These are phyloP conservation scores for Mycena epipterygia DNA, from an alignment of 768 basidiomycete genomes.

Conservation along the genomic window DNA sequence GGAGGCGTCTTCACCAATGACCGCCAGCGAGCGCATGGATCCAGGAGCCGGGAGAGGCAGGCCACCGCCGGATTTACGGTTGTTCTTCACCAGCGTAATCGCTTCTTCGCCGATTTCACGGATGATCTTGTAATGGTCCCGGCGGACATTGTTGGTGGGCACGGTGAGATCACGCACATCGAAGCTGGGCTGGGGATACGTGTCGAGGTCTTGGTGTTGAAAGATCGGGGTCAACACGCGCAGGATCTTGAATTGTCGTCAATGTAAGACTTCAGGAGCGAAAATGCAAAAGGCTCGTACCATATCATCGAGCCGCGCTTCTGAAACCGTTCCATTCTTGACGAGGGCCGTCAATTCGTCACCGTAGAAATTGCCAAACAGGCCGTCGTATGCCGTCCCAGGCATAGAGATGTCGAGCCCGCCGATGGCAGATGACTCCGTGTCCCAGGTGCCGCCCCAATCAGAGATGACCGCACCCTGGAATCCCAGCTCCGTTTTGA, in stretches of 20 bases:
- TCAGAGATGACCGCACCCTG: slow-evolving; percentile 18
- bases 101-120: slow-evolving; percentile 23
- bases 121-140: slow-evolving; percentile 25
- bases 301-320: slow-evolving; percentile 23
- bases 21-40: slow-evolving; percentile 18
- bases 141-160: slow-evolving; percentile 25
- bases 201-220: slow-evolving; percentile 21
- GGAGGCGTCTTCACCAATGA: slow-evolving; percentile 24
- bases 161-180: slow-evolving; percentile 24
- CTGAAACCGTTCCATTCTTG: slow-evolving; percentile 18
- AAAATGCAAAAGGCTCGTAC: background rate
- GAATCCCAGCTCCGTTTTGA: slow-evolving; percentile 23
- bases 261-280: background rate
- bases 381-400: slow-evolving; percentile 13
- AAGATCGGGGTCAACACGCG: slow-evolving; percentile 21
- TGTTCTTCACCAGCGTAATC: slow-evolving; percentile 27
- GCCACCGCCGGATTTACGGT: slow-evolving; percentile 9
- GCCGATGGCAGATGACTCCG: slow-evolving; percentile 5
- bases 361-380: slow-evolving; percentile 21
- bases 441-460: slow-evolving; percentile 25
- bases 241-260: slow-evolving; percentile 1
- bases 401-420: slow-evolving; percentile 27
- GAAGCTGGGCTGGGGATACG: slow-evolving; percentile 20
- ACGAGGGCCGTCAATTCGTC: slow-evolving; percentile 21
- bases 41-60: slow-evolving; percentile 10